These are phyloP conservation scores for Puccinia sorghi DNA, from an alignment of 1,284 basidiomycete genomes.

Conservation along the genomic window DNA sequence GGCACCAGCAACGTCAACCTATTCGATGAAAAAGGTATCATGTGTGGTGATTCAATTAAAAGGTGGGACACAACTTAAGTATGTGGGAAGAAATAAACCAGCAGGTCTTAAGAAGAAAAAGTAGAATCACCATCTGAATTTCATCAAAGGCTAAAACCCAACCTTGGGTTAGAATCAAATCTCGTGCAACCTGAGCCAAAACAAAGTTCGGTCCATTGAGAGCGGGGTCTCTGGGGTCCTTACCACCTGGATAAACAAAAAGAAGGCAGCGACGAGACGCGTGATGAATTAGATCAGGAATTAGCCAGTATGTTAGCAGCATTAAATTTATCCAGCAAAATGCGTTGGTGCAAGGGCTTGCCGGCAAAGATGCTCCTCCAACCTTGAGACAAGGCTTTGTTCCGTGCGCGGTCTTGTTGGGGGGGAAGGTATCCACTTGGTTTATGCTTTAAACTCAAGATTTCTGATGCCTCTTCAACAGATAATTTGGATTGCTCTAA, in stretches of 20 bases:
- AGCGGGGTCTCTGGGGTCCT: slow-evolving; percentile 58
- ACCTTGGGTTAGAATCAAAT: slow-evolving; percentile 63
- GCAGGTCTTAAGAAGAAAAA: too few species aligned
- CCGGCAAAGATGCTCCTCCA: slow-evolving; percentile 46
- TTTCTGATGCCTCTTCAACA: slow-evolving; percentile 54
- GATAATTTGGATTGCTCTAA: slow-evolving; percentile 50
- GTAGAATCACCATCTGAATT: slow-evolving; percentile 61
- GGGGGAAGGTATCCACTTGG: slow-evolving; percentile 59
- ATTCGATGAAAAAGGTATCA: slow-evolving; percentile 51
- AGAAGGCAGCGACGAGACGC: slow-evolving; percentile 57
- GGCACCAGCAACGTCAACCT: slow-evolving; percentile 52
- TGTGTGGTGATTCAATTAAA: too few species aligned
- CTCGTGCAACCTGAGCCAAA: slow-evolving; percentile 51
- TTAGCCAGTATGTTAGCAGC: slow-evolving; percentile 30
- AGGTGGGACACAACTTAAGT: neutral
- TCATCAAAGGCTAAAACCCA: slow-evolving; percentile 71
- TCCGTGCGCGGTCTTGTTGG: slow-evolving; percentile 55
- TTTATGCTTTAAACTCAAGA: slow-evolving; percentile 53
- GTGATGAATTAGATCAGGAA: slow-evolving; percentile 56
- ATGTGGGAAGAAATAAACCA: too few species aligned
- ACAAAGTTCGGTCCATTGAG: slow-evolving; percentile 60
- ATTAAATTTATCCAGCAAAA: too few species aligned
- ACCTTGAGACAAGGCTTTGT: slow-evolving; percentile 37
- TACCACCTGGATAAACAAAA: slow-evolving; percentile 60
- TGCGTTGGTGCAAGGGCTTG: neutral